Percentiles rank a stretch among this genome's conserved stretches.
Conservation (phyloP, 345 rosid species). For the Theobroma cacao region DNA sequence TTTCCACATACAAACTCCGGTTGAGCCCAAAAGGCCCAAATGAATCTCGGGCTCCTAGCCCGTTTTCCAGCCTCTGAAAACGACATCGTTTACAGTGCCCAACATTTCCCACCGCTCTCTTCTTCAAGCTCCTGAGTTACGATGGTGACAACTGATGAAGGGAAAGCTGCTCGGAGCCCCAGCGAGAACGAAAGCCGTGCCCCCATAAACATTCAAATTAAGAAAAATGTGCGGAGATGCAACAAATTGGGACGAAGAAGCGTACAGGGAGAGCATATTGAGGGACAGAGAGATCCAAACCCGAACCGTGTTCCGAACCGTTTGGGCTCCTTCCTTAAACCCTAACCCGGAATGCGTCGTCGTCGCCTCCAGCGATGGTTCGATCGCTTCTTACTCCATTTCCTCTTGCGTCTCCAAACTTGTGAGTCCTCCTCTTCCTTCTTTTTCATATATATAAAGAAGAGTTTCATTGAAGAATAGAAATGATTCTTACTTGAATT, state of each 20-base stretch:
- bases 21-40: not conserved
- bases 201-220: not conserved
- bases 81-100: not conserved
- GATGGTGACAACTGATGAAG: not conserved
- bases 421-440: slow-evolving; percentile 27
- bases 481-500: not conserved
- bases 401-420: slow-evolving; percentile 57
- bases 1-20: too few species aligned
- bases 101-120: not conserved
- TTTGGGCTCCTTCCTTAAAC: slow-evolving; percentile 66
- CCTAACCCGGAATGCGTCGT: slow-evolving; percentile 59
- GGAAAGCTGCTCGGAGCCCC: not conserved
- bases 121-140: not conserved
- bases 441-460: not conserved
- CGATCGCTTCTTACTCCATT: slow-evolving; percentile 67
- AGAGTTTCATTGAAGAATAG: not conserved
- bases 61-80: not conserved
- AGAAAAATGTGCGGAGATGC: slow-evolving; percentile 60
- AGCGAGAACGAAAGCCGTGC: too few species aligned
- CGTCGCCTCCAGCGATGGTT: slow-evolving; percentile 82
- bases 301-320: slow-evolving; percentile 43
- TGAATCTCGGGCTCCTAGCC: not conserved
- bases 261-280: slow-evolving; percentile 61
- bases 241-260: slow-evolving; percentile 73
- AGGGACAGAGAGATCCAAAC: slow-evolving; percentile 66